A percentile compares a stretch with the other conserved stretches of the same genome.
Conservation (phyloP, 805 yeast species). For the Sugiyamaella qingdaonensis region DNA sequence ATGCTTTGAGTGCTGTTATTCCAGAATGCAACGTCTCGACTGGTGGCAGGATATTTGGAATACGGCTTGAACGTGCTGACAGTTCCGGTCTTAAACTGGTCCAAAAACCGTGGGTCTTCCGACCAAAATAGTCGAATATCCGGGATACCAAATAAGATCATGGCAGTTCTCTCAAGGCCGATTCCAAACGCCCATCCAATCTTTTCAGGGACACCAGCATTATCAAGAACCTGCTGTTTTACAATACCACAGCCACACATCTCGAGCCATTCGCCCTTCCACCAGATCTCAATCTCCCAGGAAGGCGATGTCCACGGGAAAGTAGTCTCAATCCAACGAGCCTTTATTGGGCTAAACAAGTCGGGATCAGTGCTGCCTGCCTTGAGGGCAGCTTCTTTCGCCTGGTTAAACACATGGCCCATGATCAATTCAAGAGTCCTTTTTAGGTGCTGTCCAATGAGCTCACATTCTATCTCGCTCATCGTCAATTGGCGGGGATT, state of each 20-base stretch:
- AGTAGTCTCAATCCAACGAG: constrained; percentile 91
- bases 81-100: constrained; percentile 62
- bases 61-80: constrained; percentile 79
- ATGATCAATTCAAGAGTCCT: constrained; percentile 81
- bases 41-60: constrained; percentile 84
- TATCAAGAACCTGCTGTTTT: constrained; percentile 66
- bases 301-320: constrained; percentile 99
- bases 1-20: constrained; percentile 38
- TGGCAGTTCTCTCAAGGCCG: constrained; percentile 92
- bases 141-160: constrained; percentile 92
- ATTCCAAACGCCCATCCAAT: constrained; percentile 98
- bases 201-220: constrained; percentile 59
- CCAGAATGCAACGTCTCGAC: constrained; percentile 92
- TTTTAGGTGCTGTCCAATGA: constrained; percentile 74
- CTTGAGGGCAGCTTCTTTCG: constrained; percentile 54
- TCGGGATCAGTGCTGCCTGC: constrained; percentile 60
- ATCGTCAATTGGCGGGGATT: constrained; percentile 83
- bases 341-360: constrained; percentile 68
- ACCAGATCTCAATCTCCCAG: constrained; percentile 98
- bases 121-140: constrained; percentile 95
- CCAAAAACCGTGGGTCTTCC: constrained; percentile 64
- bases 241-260: constrained; percentile 96
- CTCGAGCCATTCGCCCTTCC: constrained; percentile 98
- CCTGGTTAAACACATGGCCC: constrained; percentile 73
- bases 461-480: constrained; percentile 61